A percentile compares a stretch with the other conserved stretches of the same genome.
Conservation (phyloP, 768 basidiomycete species). For the Mycena vulgaris region DNA sequence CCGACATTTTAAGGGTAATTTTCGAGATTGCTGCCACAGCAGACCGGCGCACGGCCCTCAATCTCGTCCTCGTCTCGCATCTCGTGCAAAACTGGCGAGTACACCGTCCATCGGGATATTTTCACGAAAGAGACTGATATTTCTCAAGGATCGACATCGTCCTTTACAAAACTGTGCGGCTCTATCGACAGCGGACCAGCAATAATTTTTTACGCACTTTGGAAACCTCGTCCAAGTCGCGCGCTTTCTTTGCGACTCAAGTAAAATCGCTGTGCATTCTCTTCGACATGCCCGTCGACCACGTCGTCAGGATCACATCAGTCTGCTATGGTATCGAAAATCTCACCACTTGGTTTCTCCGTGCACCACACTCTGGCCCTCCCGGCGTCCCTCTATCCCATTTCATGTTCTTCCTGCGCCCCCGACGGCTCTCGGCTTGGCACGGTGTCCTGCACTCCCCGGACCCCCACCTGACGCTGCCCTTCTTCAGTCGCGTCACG, state of each 20-base stretch:
- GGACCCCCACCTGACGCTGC: slow-evolving; percentile 43
- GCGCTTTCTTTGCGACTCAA: slow-evolving; percentile 51
- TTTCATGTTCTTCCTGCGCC: slow-evolving; percentile 45
- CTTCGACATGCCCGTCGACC: slow-evolving; percentile 50
- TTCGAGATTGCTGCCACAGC: slow-evolving; percentile 51
- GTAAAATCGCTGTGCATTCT: slow-evolving; percentile 57
- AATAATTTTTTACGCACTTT: slow-evolving; percentile 57
- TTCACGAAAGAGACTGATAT: too few species aligned
- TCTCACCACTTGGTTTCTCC: slow-evolving; percentile 57
- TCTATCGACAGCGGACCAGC: slow-evolving; percentile 50
- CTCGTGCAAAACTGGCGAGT: slow-evolving; percentile 53
- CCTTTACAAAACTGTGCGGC: slow-evolving; percentile 52
- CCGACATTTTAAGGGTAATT: slow-evolving; percentile 55
- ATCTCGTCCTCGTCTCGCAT: slow-evolving; percentile 50
- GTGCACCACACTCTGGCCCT: slow-evolving; percentile 32
- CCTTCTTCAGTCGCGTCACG: slow-evolving; percentile 54
- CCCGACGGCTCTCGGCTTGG: slow-evolving; percentile 51
- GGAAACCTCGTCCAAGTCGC: slow-evolving; percentile 49
- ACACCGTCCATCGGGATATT: too few species aligned
- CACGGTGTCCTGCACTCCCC: slow-evolving; percentile 41
- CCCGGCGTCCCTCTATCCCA: slow-evolving; percentile 35
- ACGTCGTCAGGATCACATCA: slow-evolving; percentile 50
- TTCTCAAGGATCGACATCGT: slow-evolving; percentile 54
- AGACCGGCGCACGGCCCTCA: slow-evolving; percentile 50
- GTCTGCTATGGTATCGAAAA: slow-evolving; percentile 52